A percentile compares a stretch with the other conserved stretches of the same genome.
Evolutionary conservation across 225 moss, liverwort and hornwort genomes (phyloP).

Genomic region (Bryum argenteum): DNA sequence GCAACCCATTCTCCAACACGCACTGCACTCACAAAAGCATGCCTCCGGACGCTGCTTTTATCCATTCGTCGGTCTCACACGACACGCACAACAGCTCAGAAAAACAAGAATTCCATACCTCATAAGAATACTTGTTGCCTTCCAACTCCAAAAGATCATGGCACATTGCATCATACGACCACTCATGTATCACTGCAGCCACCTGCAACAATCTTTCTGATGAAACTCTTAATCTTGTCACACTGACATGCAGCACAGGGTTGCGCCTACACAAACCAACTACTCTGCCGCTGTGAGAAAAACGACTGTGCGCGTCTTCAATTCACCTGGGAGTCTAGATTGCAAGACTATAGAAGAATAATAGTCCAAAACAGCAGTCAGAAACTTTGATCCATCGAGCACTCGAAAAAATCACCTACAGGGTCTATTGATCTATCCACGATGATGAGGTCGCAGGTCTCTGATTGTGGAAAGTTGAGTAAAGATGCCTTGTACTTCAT

Average conservation of each 20-base stretch:
- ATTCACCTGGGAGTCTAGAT: constrained; percentile 1
- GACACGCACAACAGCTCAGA: constrained; percentile 21
- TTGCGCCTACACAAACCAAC: constrained; percentile 14
- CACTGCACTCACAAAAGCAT: neutral
- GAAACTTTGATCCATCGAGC: neutral
- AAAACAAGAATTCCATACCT: constrained; percentile 47
- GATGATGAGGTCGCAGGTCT: constrained; percentile 95
- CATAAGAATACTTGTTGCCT: constrained; percentile 90
- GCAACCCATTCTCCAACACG: neutral
- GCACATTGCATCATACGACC: constrained; percentile 99
- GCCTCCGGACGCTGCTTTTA: constrained; percentile 1
- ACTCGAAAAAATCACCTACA: constrained; percentile 47
- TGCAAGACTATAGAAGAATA: neutral
- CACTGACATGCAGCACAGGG: constrained; percentile 13
- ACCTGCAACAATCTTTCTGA: constrained; percentile 69
- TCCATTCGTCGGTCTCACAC: constrained; percentile 26
- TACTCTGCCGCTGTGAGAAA: constrained; percentile 9
- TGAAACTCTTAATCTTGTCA: constrained; percentile 29
- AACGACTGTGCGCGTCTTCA: constrained; percentile 4
- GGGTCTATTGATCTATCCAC: constrained; percentile 95
- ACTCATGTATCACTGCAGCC: constrained; percentile 94
- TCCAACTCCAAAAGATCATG: constrained; percentile 88
- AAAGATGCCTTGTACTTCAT: constrained; percentile 90
- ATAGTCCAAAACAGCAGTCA: neutral
- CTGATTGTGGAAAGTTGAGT: constrained; percentile 77